These are phyloP conservation scores for Epichloe aotearoae DNA, from an alignment of 2,329 filamentous ascomycete genomes.

Conservation along the genomic window DNA sequence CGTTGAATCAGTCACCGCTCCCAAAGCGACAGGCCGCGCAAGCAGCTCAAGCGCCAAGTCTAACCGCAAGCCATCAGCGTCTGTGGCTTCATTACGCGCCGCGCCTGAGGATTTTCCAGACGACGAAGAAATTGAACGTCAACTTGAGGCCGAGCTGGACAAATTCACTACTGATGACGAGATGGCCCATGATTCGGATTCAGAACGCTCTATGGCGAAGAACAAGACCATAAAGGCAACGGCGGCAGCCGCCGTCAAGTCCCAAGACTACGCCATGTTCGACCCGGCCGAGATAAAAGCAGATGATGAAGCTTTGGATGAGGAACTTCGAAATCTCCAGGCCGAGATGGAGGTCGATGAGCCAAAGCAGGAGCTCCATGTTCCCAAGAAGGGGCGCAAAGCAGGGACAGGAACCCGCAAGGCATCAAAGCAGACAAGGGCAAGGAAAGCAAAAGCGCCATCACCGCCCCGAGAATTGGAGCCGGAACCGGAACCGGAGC, in stretches of 20 bases:
- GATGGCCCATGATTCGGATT: slow-evolving; percentile 31
- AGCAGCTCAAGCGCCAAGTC: slow-evolving; percentile 28
- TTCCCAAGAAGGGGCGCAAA: slow-evolving; percentile 43
- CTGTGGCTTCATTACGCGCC: slow-evolving; percentile 30
- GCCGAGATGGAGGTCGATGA: slow-evolving; percentile 32
- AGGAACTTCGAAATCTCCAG: slow-evolving; percentile 36
- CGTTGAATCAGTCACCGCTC: slow-evolving; percentile 25
- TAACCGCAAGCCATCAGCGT: slow-evolving; percentile 29
- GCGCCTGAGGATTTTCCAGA: slow-evolving; percentile 33
- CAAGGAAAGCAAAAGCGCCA: slow-evolving; percentile 28
- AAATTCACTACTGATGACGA: slow-evolving; percentile 40
- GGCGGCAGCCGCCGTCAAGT: slow-evolving; percentile 17
- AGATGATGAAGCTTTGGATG: slow-evolving; percentile 36
- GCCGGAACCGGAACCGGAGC: background rate
- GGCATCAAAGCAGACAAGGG: slow-evolving; percentile 36
- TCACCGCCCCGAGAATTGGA: slow-evolving; percentile 4
- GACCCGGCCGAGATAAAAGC: slow-evolving; percentile 31
- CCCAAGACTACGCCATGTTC: slow-evolving; percentile 37
- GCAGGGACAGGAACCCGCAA: slow-evolving; percentile 34
- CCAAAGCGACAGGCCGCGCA: slow-evolving; percentile 15
- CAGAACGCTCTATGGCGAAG: slow-evolving; percentile 23
- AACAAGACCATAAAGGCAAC: slow-evolving; percentile 16
- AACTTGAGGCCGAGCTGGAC: slow-evolving; percentile 52
- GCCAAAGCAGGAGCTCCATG: slow-evolving; percentile 24
- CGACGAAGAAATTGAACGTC: slow-evolving; percentile 53